Conservation (phyloP, 345 rosid genomes). For the Eucalyptus decipiens region DNA sequence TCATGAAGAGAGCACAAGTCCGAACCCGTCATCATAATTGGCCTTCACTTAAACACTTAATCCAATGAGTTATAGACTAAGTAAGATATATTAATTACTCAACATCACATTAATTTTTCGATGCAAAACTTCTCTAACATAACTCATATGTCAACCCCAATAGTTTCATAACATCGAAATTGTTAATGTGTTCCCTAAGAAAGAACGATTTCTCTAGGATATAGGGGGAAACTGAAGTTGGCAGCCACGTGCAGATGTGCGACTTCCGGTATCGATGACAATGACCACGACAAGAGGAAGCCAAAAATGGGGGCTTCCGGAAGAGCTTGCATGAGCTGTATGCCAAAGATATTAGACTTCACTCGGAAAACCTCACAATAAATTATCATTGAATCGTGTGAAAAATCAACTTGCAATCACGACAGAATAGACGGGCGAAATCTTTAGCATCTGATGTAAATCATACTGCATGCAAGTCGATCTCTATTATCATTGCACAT, state of each 20-base stretch:
- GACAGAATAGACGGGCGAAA: not conserved
- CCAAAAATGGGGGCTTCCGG: not conserved
- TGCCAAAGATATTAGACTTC: not conserved
- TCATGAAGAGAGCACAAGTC: too few relatives aligned
- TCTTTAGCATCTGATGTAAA: not conserved
- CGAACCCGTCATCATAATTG: fast-evolving
- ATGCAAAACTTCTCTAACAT: too few relatives aligned
- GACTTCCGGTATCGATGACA: not conserved
- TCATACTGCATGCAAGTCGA: not conserved
- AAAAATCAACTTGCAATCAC: not conserved
- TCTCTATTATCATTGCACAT: not conserved
- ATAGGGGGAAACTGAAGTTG: not conserved
- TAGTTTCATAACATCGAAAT: not conserved
- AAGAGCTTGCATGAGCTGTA: not conserved
- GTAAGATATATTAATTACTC: too few relatives aligned
- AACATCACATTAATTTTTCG: too few relatives aligned
- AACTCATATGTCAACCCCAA: too few relatives aligned
- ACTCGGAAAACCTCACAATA: not conserved
- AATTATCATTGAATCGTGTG: not conserved
- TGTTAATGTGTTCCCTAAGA: not conserved
- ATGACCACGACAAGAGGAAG: not conserved
- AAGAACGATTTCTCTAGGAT: not conserved
- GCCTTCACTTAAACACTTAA: too few relatives aligned
- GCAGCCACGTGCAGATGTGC: not conserved
- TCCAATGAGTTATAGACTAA: too few relatives aligned